Conservation (phyloP, 148 eudicot genomes). For the Silene latifolia region DNA sequence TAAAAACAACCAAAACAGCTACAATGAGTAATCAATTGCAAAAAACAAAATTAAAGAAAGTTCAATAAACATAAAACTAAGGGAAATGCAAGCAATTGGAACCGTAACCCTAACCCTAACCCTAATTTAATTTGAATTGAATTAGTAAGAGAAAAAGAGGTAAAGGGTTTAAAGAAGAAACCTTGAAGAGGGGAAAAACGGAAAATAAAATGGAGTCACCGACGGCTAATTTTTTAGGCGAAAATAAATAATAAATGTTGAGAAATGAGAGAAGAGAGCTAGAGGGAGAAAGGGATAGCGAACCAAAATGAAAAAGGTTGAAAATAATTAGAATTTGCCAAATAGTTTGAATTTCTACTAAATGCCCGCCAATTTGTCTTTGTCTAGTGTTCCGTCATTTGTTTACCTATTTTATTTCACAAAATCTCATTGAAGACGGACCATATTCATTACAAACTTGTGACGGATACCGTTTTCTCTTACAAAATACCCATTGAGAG, state of each 20-base stretch:
- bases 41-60: too few species aligned
- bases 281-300: constrained; percentile 6
- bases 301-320: background rate
- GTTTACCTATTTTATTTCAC: too few species aligned
- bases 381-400: too few species aligned
- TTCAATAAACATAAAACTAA: background rate
- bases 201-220: background rate
- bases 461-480: too few species aligned
- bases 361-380: constrained; percentile 32
- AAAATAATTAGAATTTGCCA: background rate
- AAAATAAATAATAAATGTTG: background rate
- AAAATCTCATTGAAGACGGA: too few species aligned
- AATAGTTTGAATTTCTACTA: constrained; percentile 23
- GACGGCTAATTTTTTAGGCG: background rate
- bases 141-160: background rate
- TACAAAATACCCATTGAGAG: too few species aligned
- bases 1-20: background rate
- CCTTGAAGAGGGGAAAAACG: constrained; percentile 16
- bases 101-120: constrained; percentile 2
- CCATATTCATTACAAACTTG: too few species aligned
- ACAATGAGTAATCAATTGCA: background rate
- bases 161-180: background rate
- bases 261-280: background rate
- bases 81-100: background rate
- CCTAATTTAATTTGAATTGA: background rate